A percentile compares a stretch with the other conserved stretches of the same genome.
phyloP scores from a whole-genome alignment of 345 rosid species.

The Heritiera littoralis region DNA sequence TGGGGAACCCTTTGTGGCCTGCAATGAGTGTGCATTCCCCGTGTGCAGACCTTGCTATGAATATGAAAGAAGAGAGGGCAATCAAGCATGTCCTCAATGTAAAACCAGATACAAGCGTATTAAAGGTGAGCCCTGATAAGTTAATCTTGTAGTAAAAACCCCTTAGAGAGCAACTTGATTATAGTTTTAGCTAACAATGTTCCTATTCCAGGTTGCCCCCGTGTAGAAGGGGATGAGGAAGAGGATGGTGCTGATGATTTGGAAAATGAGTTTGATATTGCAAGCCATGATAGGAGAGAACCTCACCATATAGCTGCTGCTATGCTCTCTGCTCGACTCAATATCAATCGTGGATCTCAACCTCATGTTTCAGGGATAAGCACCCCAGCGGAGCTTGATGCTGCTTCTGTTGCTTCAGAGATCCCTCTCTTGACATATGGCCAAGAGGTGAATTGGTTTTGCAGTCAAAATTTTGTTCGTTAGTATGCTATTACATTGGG shows the following conservation, averaged over 20 bases:
- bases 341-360: constrained; percentile 44
- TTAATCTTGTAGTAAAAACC: neutral
- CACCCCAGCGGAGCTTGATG: constrained; percentile 50
- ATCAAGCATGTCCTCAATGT: constrained; percentile 90
- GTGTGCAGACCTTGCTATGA: constrained; percentile 91
- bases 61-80: constrained; percentile 91
- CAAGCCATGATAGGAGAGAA: constrained; percentile 34
- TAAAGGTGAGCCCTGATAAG: constrained; percentile 50
- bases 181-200: constrained; percentile 15
- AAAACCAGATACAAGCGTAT: constrained; percentile 86
- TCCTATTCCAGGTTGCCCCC: constrained; percentile 51
- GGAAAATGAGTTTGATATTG: constrained; percentile 57
- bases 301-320: constrained; percentile 48
- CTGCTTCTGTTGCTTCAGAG: constrained; percentile 53
- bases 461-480: neutral
- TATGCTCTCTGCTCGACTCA: constrained; percentile 51
- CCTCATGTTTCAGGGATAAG: constrained; percentile 32
- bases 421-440: constrained; percentile 76
- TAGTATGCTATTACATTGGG: neutral
- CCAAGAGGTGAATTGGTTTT: constrained; percentile 53
- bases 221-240: constrained; percentile 74
- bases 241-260: constrained; percentile 70
- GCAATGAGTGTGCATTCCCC: constrained; percentile 98
- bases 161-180: neutral
- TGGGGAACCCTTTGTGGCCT: constrained; percentile 92